phyloP scores from a whole-genome alignment of 2,329 filamentous ascomycete genomes.

The Lithohypha guttulata region DNA sequence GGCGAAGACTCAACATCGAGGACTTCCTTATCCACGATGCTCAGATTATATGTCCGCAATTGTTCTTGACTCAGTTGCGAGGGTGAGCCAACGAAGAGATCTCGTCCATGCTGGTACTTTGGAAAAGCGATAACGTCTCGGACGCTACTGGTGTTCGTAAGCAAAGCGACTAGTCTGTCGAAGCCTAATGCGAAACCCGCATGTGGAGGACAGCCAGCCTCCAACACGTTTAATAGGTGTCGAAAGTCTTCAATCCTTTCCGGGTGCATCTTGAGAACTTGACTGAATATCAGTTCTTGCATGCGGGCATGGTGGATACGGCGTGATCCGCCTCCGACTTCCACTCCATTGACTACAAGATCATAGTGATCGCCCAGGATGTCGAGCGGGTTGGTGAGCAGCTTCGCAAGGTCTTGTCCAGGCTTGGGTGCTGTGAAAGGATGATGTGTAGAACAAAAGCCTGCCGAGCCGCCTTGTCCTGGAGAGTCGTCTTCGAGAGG shows the following conservation, averaged over 20 bases:
- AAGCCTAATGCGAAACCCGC: conserved; percentile 89
- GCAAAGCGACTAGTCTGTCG: conserved; percentile 70
- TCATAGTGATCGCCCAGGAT: conserved; percentile 87
- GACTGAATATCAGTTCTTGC: conserved; percentile 73
- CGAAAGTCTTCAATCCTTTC: conserved; percentile 67
- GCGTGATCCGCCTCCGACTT: conserved; percentile 83
- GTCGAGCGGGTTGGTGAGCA: conserved; percentile 59
- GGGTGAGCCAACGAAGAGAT: conserved; percentile 71
- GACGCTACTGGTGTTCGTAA: conserved; percentile 67
- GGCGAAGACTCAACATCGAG: not conserved
- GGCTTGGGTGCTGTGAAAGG: conserved; percentile 85
- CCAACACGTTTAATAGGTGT: conserved; percentile 72
- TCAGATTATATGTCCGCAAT: conserved; percentile 49
- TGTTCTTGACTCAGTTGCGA: conserved; percentile 53
- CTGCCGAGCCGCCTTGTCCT: conserved; percentile 70
- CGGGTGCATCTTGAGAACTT: conserved; percentile 68
- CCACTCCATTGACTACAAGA: conserved; percentile 87
- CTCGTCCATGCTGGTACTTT: conserved; percentile 83
- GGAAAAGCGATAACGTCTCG: conserved; percentile 95
- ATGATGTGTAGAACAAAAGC: conserved; percentile 81
- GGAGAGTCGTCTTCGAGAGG: conserved; percentile 54
- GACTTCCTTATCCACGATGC: conserved; percentile 5
- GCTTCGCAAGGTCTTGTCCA: conserved; percentile 58
- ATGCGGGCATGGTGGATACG: conserved; percentile 79
- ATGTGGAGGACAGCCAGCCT: conserved; percentile 83